Base-by-base conservation (phyloP, 169 alveolate species). In the Plasmodium coatneyi region DNA sequence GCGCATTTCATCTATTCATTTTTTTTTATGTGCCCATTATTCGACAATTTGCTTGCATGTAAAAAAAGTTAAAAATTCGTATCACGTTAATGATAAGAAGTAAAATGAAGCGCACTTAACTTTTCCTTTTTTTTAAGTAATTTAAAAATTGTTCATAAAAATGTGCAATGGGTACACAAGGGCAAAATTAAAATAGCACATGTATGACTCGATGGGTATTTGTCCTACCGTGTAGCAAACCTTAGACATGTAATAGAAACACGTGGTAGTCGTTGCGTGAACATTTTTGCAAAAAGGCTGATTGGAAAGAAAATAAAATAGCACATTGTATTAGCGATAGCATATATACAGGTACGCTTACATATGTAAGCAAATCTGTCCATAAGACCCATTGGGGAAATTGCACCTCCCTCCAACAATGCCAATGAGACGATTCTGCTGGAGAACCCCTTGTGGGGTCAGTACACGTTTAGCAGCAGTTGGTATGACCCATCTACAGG, bases 211-310 rank as follows among this genome's bases (percentile, higher is more conserved):
- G 34, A 32, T 60, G 4, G 0, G 32, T 12, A n/a, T 60, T 60
- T n/a, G 3, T n/a, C 32, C 74, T n/a, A 16, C 14, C n/a, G 14
- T n/a, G 56, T 60, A 19, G 28, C 25, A 60, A 25, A 9, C 36
- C 34, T 25, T n/a, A 60, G 74, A 60, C 74, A 60, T 60, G 12
- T 60, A 12, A 60, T 60, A 60, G 36, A 60, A 60, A n/a, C 34
- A n/a, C 74, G 32, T 16, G 12, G 34, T 60, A 60, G 32, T 60
- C 32, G 32, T 60, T 22, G 34, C 0, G 28, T 60, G 74, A 12
- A 60, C n/a, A 60, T 22, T 60, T 60, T 60, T 60, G 74, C 74
- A 60, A 60, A 60, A 19, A 60, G 74, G 74, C 74, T 60, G 28
- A 22, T 12, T 60, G 28, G 74, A 60, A 60, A 60, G 14, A 19